Percentiles rank a stretch among this genome's conserved stretches.
Conservation (phyloP, 2,329 filamentous ascomycete genomes). For the Verticillium isaacii region DNA sequence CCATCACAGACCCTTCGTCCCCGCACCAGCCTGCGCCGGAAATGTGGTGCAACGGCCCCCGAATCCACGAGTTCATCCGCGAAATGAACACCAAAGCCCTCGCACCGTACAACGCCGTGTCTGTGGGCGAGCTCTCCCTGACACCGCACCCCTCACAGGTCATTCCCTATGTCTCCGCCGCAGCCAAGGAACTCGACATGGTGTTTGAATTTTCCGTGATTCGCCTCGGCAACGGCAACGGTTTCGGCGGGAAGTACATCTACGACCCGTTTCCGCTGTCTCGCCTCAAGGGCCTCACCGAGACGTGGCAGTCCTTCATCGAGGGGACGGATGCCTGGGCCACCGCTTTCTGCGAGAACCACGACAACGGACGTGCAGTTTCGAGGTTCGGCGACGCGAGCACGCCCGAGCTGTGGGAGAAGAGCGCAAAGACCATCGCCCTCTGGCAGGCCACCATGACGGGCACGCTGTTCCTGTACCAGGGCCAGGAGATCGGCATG, state of each 20-base stretch:
- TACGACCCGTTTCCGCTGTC: conserved; percentile 43
- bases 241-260: conserved; percentile 39
- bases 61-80: conserved; percentile 56
- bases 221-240: conserved; percentile 46
- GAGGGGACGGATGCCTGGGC: conserved; percentile 50
- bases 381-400: conserved; percentile 47
- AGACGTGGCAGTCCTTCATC: conserved; percentile 45
- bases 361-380: conserved; percentile 56
- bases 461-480: conserved; percentile 53
- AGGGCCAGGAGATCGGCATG: conserved; percentile 60
- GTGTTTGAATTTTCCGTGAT: conserved; percentile 56
- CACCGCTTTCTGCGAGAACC: conserved; percentile 59
- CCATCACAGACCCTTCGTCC: conserved; percentile 32
- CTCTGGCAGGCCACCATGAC: conserved; percentile 43
- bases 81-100: conserved; percentile 54
- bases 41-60: conserved; percentile 56
- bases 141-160: conserved; percentile 48
- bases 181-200: conserved; percentile 54
- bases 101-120: conserved; percentile 51
- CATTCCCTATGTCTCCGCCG: conserved; percentile 48
- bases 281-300: conserved; percentile 36
- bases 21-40: conserved; percentile 37
- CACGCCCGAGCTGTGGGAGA: conserved; percentile 34
- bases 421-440: conserved; percentile 48
- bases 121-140: conserved; percentile 57